Percentiles rank a stretch among this genome's conserved stretches.
Conservation (phyloP, 352 stramenopile genomes). For the Blastocystis sp. region DNA sequence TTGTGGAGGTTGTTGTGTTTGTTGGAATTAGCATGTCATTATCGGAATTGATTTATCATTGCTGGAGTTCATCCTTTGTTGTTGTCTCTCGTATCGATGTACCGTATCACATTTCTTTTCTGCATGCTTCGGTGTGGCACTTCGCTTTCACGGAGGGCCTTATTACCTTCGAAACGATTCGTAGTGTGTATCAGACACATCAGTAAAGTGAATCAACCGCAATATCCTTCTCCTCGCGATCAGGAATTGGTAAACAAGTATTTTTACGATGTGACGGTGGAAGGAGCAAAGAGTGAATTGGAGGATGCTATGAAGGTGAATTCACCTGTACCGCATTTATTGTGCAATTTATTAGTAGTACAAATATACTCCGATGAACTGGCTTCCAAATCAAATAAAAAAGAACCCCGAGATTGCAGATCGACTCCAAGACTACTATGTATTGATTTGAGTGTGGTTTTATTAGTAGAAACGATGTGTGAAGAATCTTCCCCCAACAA, state of each 20-base stretch:
- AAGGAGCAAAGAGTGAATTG: background rate
- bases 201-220: background rate
- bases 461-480: slow-evolving; percentile 28
- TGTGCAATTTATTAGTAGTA: background rate
- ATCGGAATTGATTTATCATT: too few relatives aligned
- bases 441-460: background rate
- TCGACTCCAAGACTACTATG: slow-evolving; percentile 35
- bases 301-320: background rate
- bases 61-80: background rate
- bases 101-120: too few relatives aligned
- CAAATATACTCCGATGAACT: slow-evolving; percentile 14
- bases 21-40: background rate
- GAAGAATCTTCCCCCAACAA: slow-evolving; percentile 26
- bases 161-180: background rate
- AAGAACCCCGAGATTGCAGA: slow-evolving; percentile 8
- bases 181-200: background rate
- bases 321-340: background rate
- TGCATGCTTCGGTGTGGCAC: too few relatives aligned
- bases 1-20: background rate
- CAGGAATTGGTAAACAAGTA: slow-evolving; percentile 13
- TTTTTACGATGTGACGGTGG: slow-evolving; percentile 13
- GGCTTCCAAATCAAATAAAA: slow-evolving; percentile 13
- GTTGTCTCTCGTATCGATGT: too few relatives aligned
- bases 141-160: background rate
- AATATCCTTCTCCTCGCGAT: background rate